Base-by-base conservation (phyloP, 1,284 basidiomycete species). In the Malassezia pachydermatis region DNA sequence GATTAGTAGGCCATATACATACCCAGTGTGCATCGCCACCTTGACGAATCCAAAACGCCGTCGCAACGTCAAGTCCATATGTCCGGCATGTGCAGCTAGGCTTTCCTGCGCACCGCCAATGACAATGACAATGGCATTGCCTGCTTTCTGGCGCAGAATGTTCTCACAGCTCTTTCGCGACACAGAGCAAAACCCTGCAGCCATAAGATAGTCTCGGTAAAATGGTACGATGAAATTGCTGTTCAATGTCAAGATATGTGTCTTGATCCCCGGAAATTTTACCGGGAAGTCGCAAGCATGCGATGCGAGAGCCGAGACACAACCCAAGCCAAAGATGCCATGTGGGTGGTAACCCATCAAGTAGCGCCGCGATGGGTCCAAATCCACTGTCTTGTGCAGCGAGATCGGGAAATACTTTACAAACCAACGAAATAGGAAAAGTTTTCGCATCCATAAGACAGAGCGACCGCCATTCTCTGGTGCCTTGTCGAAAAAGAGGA, bases 61-160 rank as follows among this genome's bases (percentile, higher is more conserved):
- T 69, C 82, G 78, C 55, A 99, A 73, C 2, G 90, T 96, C 71
- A 98, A 73, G 48, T 96, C 88, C 33, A 86, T 86, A 16, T 90
- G 96, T 14, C 92, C 94, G 0, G 92, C 94, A 62, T 83, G 85
- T 5, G 92, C 92, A 60, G 81, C 84, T 62, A 99, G 74, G 67
- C 84, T 88, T 76, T 98, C 94, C 6, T 89, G 84, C 0, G 94
- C 94, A 11, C 92, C 94, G 2, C 92, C 92, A 0, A 99, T 84
- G 1, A 99, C 92, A 53, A 99, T 98, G 2, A 86, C 86, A 63
- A 95, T 89, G 0, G 86, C 81, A 27, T 67, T 73, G 5, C 78
- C 78, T 1, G 70, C 67, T 2, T 73, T 72, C 58, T 58, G 52
- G 1, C 42, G 28, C 78, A 99, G 76, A 49, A 96, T 92, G 67